Conservation (phyloP, 1,139 yeast genomes). For the Nakaseomyces uthaithaninus region DNA sequence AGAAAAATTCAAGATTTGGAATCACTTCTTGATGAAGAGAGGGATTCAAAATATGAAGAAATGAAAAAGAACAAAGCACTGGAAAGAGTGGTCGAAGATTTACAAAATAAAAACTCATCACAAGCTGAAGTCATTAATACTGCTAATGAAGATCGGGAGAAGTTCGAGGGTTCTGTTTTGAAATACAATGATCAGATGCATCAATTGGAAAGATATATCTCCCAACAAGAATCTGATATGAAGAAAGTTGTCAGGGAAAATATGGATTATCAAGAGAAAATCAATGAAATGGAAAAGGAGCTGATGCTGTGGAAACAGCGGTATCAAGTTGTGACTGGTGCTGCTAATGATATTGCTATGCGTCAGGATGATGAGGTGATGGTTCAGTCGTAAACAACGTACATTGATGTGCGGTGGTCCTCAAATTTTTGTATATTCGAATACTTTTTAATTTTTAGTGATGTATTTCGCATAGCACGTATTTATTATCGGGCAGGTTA, state of each 20-base stretch:
- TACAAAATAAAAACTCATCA: conserved; percentile 23
- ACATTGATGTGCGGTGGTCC: too few species aligned
- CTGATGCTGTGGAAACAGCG: conserved; percentile 53
- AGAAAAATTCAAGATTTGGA: conserved; percentile 33
- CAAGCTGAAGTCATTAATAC: conserved; percentile 26
- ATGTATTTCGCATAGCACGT: too few species aligned
- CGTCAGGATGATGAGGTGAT: conserved; percentile 5
- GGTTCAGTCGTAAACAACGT: background rate
- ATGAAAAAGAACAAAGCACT: conserved; percentile 32
- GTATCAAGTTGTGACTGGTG: conserved; percentile 12
- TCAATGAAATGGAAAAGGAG: conserved; percentile 53
- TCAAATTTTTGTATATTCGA: too few species aligned
- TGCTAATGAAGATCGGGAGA: conserved; percentile 33
- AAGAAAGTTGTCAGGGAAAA: conserved; percentile 32
- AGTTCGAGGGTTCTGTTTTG: conserved; percentile 33
- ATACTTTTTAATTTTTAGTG: too few species aligned
- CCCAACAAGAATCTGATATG: conserved; percentile 32
- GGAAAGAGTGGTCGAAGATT: conserved; percentile 33
- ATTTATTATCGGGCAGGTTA: too few species aligned
- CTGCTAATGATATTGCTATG: background rate
- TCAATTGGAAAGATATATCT: conserved; percentile 32
- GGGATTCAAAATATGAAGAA: conserved; percentile 31
- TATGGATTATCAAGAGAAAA: conserved; percentile 29
- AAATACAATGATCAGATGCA: conserved; percentile 27
- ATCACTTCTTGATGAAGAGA: conserved; percentile 28